Percentiles rank a stretch among this genome's conserved stretches.
Evolutionary conservation across 2,329 filamentous ascomycete genomes (phyloP).

Genomic region (Pseudogymnoascus sp.): DNA sequence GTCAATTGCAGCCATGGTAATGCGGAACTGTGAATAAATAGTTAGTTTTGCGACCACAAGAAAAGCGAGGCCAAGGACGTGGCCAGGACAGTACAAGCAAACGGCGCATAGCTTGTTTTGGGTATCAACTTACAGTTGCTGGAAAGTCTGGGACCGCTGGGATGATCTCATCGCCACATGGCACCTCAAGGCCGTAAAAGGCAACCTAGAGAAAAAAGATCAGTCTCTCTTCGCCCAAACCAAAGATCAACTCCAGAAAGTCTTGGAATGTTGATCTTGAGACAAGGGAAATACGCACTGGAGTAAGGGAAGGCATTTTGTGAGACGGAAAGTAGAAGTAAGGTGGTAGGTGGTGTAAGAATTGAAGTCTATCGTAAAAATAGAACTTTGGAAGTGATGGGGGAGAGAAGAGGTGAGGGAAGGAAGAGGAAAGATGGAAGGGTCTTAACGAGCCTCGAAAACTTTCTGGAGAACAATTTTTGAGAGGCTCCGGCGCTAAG

Average conservation of each 20-base stretch:
- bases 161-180: slow-evolving; percentile 73
- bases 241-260: neutral
- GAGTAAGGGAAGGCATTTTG: slow-evolving; percentile 8
- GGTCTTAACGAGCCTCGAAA: slow-evolving; percentile 7
- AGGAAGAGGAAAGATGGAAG: slow-evolving; percentile 1
- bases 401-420: neutral
- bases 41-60: neutral
- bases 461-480: slow-evolving; percentile 7
- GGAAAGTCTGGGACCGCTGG: slow-evolving; percentile 71
- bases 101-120: neutral
- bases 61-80: neutral
- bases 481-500: slow-evolving; percentile 3
- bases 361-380: slow-evolving; percentile 4
- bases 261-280: neutral
- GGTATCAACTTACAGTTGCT: slow-evolving; percentile 60
- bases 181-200: slow-evolving; percentile 88
- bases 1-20: slow-evolving; percentile 98
- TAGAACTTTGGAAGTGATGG: neutral
- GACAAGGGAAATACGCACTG: neutral
- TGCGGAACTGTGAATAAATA: slow-evolving; percentile 61
- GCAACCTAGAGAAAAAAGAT: slow-evolving; percentile 44
- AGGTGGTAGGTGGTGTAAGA: neutral
- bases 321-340: neutral
- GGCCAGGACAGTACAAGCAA: neutral
- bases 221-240: neutral